Conservation (phyloP, 495 filamentous ascomycete species). For the Trichoderma asperelloides region DNA sequence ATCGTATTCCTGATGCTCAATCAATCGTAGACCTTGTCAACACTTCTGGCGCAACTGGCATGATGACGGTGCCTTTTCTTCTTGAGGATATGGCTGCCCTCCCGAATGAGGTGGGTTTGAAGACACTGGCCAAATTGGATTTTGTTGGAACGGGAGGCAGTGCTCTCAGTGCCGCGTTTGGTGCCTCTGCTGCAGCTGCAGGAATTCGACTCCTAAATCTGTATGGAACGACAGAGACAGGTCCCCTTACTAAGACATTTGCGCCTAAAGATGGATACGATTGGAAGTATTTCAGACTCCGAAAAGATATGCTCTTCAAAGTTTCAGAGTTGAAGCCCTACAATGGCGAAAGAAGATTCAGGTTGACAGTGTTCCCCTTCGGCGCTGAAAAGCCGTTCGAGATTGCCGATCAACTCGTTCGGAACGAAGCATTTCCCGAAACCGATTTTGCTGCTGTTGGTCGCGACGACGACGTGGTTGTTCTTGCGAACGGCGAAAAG, state of each 20-base stretch:
- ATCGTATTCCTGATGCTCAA: conserved; percentile 13
- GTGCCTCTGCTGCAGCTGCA: conserved; percentile 10
- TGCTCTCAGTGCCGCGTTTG: conserved; percentile 15
- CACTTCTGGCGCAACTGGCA: conserved; percentile 11
- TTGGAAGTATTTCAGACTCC: conserved; percentile 27
- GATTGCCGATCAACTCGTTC: conserved; percentile 21
- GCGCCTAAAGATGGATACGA: conserved; percentile 22
- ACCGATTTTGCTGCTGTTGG: conserved; percentile 19
- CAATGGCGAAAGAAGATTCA: conserved; percentile 8
- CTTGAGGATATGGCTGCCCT: conserved; percentile 26
- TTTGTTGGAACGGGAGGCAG: conserved; percentile 30
- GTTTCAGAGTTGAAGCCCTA: conserved; percentile 12
- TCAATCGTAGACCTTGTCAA: conserved; percentile 7
- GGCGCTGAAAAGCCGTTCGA: conserved; percentile 18
- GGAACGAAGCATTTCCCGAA: conserved; percentile 14
- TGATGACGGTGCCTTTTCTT: conserved; percentile 31
- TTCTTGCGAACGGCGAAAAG: conserved; percentile 42
- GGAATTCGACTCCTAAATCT: conserved; percentile 26
- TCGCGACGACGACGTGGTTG: conserved; percentile 40
- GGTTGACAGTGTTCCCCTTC: conserved; percentile 18
- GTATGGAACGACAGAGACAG: conserved; percentile 30
- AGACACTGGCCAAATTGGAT: conserved; percentile 16
- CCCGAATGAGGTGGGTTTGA: conserved; percentile 12
- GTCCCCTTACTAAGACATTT: conserved; percentile 25
- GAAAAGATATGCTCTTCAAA: conserved; percentile 20